Base-by-base conservation (phyloP, 192 early-diverging fungal species). In the Diversispora epigaea region DNA sequence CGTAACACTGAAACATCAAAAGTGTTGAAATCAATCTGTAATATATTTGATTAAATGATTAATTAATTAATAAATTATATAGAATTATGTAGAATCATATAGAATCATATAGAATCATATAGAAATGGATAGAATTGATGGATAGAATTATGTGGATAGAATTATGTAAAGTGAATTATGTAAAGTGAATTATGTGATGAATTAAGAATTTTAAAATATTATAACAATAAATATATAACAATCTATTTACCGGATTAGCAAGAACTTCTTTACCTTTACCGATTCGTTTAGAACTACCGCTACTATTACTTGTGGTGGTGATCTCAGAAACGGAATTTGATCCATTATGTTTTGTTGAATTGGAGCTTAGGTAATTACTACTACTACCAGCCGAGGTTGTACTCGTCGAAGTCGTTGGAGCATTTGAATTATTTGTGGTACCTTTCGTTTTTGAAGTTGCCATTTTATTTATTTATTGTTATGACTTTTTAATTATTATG, bases 21-120 rank as follows among this genome's bases (percentile, higher is more conserved):
- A 2, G 80, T 82, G 68, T 81, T 78, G 61, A 84, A 84, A 55
- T 84, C 83, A 43, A 84, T 71, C 81, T 82, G n/a, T 14, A 73
- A 71, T 32, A 54, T 21, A 46, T 50, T 62, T 62, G 21, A 40
- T 21, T 19, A 62, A 62, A 22, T 4, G 21, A 22, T 4, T 14
- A 22, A 12, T 19, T n/a, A 39, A 14, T 50, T 12, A 50, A 50
- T 12, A 50, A 32, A 32, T 32, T 50, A 12, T 12, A 50, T 14
- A 8, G 14, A 50, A 50, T 14, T 12, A 14, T 50, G 14, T 10
- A 49, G 6, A 12, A 49, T 12, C 47, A 6, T 10, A 49, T 49
- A 12, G 47, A 6, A 12, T 8, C 60, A 61, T 32, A 32, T n/a
- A 32, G 58, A n/a, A n/a, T n/a, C n/a, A n/a, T n/a, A n/a, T n/a